Conservation (phyloP, 352 stramenopile species). For the Pythium coloratum region DNA sequence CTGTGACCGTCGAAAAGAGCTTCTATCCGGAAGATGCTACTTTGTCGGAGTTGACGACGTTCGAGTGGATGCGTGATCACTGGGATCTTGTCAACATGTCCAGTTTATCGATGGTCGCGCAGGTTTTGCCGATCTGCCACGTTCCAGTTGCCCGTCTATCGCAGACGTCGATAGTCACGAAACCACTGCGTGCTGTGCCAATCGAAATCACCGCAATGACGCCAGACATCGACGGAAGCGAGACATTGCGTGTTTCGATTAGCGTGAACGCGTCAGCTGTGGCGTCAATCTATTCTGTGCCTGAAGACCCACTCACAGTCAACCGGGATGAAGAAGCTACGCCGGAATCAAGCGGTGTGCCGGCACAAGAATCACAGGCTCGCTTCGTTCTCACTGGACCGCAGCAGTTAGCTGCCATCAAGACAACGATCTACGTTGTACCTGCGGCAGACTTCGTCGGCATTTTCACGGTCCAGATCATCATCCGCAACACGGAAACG, state of each 20-base stretch:
- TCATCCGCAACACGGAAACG: slow-evolving; percentile 8
- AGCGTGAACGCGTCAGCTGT: slow-evolving; percentile 16
- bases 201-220: slow-evolving; percentile 12
- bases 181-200: slow-evolving; percentile 13
- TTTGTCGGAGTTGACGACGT: not conserved
- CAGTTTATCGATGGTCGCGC: not conserved
- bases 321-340: not conserved
- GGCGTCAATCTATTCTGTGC: slow-evolving; percentile 1
- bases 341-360: not conserved
- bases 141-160: not conserved
- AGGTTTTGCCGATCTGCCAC: slow-evolving; percentile 19
- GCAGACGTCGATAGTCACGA: slow-evolving; percentile 17
- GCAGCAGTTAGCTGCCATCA: not conserved
- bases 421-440: slow-evolving; percentile 2
- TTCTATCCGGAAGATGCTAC: not conserved
- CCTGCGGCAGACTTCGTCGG: slow-evolving; percentile 20
- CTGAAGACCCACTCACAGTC: not conserved
- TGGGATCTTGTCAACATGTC: slow-evolving; percentile 9
- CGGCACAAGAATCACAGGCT: not conserved
- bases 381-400: not conserved
- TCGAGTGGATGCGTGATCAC: slow-evolving; percentile 10
- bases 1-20: slow-evolving; percentile 13
- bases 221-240: slow-evolving; percentile 20
- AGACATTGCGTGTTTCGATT: slow-evolving; percentile 8
- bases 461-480: slow-evolving; percentile 13